Evolutionary conservation across 73 alveolate genomes (phyloP), one percentile per base, ranked within the genome.

Genomic region (Breviolum minutum): DNA sequence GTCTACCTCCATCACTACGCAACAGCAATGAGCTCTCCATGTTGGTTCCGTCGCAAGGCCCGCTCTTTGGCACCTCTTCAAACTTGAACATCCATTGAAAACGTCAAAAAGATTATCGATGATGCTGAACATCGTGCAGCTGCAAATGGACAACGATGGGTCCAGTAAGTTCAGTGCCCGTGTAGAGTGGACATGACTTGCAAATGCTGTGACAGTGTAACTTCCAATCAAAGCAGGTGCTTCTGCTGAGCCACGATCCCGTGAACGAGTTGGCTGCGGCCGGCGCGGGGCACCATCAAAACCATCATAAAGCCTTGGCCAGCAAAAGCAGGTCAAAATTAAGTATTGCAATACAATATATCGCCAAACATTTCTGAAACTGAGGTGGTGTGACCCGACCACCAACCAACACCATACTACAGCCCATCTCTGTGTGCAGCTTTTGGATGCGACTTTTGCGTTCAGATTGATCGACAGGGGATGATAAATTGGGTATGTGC

Each of bases 291-390:
- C 82, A 4, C 85, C 96, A 48, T 90, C 97, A 74, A 90, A 90
- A 87, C 88, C 87, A 63, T 90, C 97, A 62, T 90, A 90, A 20
- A 90, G 97, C 97, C 97, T 90, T 7, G 76, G 68, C 22, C 17
- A 6, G 87, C 1, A 11, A 19, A 11, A 8, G 87, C 19, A 40
- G 54, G 54, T 40, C 54, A 40, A 40, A 40, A 40, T 22, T 17
- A 24, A 5, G 48, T 40, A 74, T 30, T 81, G 8, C 11, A 4
- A 68, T 14, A n/a, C 11, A 4, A 68, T 14, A 68, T 14, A 1
- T 17, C n/a, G 77, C 77, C 77, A 22, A 68, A 68, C 17, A 22
- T 68, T 2, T 14, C 77, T 22, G n/a, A 22, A 68, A 68, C 77
- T 17, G 24, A 22, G 24, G 24, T 22, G 24, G 24, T 17, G 24